phyloP scores from a whole-genome alignment of 495 filamentous ascomycete genomes.

The Apodospora peruviana region DNA sequence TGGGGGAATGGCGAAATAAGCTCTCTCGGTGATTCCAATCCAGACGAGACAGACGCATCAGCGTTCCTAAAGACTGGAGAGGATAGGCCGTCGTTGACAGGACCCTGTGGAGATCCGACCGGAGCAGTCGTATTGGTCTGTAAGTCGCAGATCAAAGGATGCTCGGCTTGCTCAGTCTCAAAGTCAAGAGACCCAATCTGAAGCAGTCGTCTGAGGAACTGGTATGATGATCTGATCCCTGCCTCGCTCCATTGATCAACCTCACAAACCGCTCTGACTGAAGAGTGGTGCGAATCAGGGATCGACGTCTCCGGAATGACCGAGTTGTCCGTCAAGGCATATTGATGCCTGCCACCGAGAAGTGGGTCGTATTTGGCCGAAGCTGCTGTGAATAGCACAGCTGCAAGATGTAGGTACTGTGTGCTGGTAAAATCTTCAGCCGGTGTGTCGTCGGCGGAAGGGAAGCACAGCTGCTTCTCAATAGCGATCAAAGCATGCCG shows the following conservation, averaged over 20 bases:
- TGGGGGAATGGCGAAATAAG: no score
- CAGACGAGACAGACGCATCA: no score
- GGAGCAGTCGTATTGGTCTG: no score
- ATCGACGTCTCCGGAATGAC: conserved; percentile 23
- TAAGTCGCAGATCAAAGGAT: not conserved
- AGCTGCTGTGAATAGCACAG: conserved; percentile 23
- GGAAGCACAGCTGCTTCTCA: conserved; percentile 24
- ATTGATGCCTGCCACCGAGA: conserved; percentile 21
- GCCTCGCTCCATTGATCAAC: conserved; percentile 23
- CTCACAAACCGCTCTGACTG: conserved; percentile 20
- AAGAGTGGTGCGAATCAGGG: conserved; percentile 21
- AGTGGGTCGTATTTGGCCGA: conserved; percentile 27
- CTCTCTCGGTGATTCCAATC: not conserved
- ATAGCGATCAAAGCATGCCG: conserved; percentile 25
- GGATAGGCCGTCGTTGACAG: not conserved
- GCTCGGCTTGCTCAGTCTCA: conserved; percentile 5
- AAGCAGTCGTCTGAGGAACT: conserved; percentile 21
- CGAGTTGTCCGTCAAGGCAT: conserved; percentile 23
- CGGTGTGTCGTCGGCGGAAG: conserved; percentile 14
- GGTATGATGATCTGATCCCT: conserved; percentile 22
- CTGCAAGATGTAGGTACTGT: conserved; percentile 24
- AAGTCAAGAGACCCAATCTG: conserved; percentile 30
- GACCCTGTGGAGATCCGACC: not conserved
- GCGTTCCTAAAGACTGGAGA: no score
- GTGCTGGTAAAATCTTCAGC: conserved; percentile 20